Percentiles rank a stretch among this genome's conserved stretches.
phyloP scores from a whole-genome alignment of 352 stramenopile genomes.

The Phytophthora pseudosyringae region DNA sequence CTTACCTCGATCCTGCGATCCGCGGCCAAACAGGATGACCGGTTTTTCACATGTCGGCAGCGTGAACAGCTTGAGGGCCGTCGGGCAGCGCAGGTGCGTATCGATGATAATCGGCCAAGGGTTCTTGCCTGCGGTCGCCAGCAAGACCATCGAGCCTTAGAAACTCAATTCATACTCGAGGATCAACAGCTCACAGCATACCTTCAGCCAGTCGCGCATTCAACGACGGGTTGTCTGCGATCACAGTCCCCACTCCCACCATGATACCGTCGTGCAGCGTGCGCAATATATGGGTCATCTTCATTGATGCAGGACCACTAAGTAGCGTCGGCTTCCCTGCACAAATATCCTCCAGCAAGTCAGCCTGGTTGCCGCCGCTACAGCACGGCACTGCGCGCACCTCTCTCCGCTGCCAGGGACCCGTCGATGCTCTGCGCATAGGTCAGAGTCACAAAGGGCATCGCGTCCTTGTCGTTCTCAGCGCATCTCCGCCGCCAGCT shows the following conservation, averaged over 20 bases:
- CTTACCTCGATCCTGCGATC: conserved; percentile 34
- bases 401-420: conserved; percentile 70
- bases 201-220: conserved; percentile 74
- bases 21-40: conserved; percentile 57
- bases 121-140: conserved; percentile 47
- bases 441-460: conserved; percentile 81
- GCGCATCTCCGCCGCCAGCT: conserved; percentile 20
- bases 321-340: conserved; percentile 71
- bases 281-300: conserved; percentile 90
- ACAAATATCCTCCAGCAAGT: conserved; percentile 2
- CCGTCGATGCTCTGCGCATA: conserved; percentile 93
- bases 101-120: conserved; percentile 83
- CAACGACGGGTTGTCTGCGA: conserved; percentile 89
- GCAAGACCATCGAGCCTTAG: not conserved
- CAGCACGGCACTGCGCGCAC: conserved; percentile 27
- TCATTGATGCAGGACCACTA: conserved; percentile 72
- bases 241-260: conserved; percentile 85
- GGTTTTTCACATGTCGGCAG: conserved; percentile 70
- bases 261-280: conserved; percentile 89
- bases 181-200: conserved; percentile 5
- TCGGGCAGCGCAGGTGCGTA: conserved; percentile 65
- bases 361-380: not conserved
- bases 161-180: not conserved
- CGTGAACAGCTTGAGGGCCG: conserved; percentile 81
- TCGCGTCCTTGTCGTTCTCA: not conserved